Conservation (phyloP, 768 basidiomycete species). For the Tubosaeta brunneosetosa region DNA sequence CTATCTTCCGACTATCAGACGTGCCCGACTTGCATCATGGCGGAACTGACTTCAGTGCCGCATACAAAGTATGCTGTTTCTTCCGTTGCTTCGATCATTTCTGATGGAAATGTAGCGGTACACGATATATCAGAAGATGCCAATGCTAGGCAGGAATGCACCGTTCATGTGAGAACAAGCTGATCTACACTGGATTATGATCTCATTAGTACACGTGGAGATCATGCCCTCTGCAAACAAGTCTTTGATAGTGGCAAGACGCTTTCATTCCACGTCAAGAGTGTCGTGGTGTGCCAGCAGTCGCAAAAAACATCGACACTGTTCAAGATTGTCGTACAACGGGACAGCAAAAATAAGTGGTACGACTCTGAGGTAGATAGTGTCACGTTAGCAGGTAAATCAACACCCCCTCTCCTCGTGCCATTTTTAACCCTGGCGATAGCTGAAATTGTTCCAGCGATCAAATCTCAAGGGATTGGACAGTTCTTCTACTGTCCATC, state of each 20-base stretch:
- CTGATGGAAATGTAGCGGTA: conserved; percentile 59
- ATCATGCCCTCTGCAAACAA: conserved; percentile 86
- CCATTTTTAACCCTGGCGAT: conserved; percentile 3
- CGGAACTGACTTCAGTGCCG: conserved; percentile 73
- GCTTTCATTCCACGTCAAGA: conserved; percentile 87
- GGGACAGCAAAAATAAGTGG: conserved; percentile 73
- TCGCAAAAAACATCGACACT: conserved; percentile 71
- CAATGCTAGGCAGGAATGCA: conserved; percentile 89
- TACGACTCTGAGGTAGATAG: conserved; percentile 98
- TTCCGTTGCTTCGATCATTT: background rate
- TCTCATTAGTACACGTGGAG: conserved; percentile 35
- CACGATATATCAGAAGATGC: conserved; percentile 89
- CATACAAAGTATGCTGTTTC: conserved; percentile 66
- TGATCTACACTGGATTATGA: background rate
- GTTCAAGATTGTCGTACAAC: conserved; percentile 86
- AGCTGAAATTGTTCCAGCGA: conserved; percentile 77
- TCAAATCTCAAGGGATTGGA: conserved; percentile 67
- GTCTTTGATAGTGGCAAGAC: conserved; percentile 91
- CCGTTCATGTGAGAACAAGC: conserved; percentile 61
- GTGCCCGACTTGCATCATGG: conserved; percentile 48
- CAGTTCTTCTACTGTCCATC: conserved; percentile 57
- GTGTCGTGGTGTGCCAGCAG: conserved; percentile 79
- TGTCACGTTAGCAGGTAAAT: conserved; percentile 69
- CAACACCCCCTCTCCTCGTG: background rate
- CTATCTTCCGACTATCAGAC: conserved; percentile 87